Conservation (phyloP, 164 flowering plant genomes). For the Annona cherimola region DNA sequence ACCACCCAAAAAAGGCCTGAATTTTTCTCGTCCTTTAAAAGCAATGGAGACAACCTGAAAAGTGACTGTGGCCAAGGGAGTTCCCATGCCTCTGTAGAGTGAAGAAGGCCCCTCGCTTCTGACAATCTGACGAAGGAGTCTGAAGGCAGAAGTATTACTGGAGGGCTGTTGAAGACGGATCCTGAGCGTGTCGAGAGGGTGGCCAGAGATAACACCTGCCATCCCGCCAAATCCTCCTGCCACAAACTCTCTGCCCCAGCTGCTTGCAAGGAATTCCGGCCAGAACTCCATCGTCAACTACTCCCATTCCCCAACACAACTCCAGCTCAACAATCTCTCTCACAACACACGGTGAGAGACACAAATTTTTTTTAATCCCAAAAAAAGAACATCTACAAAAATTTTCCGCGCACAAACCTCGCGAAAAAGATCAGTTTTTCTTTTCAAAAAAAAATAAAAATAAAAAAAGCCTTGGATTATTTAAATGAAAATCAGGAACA, state of each 20-base stretch:
- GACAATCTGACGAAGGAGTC: slow-evolving; percentile 41
- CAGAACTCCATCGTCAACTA: slow-evolving; percentile 63
- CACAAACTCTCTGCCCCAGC: slow-evolving; percentile 85
- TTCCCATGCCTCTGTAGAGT: slow-evolving; percentile 83
- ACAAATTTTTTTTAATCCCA: too few species aligned
- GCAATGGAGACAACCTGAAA: slow-evolving; percentile 49
- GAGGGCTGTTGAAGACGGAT: slow-evolving; percentile 60
- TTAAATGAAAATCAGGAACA: too few species aligned
- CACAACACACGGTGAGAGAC: background rate
- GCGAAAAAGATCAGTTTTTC: too few species aligned
- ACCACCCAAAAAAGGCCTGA: background rate
- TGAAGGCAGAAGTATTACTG: slow-evolving; percentile 45
- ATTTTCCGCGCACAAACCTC: too few species aligned
- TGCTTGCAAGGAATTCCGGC: slow-evolving; percentile 84
- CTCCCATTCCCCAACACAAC: slow-evolving; percentile 9
- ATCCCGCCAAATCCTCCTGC: slow-evolving; percentile 87
- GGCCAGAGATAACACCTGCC: slow-evolving; percentile 77
- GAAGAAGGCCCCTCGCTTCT: slow-evolving; percentile 53
- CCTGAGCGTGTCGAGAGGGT: slow-evolving; percentile 76
- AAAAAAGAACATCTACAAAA: too few species aligned
- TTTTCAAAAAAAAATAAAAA: too few species aligned
- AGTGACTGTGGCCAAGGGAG: slow-evolving; percentile 80
- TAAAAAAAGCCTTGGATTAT: too few species aligned
- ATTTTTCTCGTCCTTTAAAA: background rate
- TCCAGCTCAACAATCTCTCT: background rate